phyloP scores from a whole-genome alignment of 2,329 filamentous ascomycete species.

The Diaporthe ampelina region DNA sequence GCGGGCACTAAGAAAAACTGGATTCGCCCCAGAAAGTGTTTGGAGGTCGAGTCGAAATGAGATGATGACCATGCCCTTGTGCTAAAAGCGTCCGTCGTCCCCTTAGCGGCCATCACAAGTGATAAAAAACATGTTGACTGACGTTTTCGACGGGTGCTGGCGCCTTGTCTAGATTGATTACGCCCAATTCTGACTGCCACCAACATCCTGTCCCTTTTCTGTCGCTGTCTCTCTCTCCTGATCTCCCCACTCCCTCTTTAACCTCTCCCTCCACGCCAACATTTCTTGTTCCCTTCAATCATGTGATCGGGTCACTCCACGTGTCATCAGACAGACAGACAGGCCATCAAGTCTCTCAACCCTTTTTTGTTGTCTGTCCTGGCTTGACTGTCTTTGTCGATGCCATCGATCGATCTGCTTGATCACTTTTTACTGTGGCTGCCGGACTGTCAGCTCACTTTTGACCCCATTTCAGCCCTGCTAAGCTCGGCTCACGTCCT shows the following conservation, averaged over 20 bases:
- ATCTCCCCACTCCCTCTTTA: neutral
- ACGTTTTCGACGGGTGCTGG: slow-evolving; percentile 13
- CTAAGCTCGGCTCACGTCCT: slow-evolving; percentile 15
- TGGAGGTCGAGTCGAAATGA: neutral
- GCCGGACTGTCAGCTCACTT: slow-evolving; percentile 25
- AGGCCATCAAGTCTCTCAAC: neutral
- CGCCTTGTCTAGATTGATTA: neutral
- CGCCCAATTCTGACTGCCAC: neutral
- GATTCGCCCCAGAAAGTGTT: slow-evolving; percentile 16
- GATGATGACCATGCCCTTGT: neutral
- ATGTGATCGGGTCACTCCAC: slow-evolving; percentile 29
- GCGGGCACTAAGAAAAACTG: slow-evolving; percentile 29
- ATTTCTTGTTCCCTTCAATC: slow-evolving; percentile 17
- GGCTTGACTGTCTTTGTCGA: neutral
- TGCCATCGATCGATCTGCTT: neutral
- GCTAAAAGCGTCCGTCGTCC: neutral
- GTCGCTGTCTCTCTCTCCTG: neutral
- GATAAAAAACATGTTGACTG: too few species aligned
- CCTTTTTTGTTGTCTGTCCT: neutral
- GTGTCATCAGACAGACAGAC: slow-evolving; percentile 23
- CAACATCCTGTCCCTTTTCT: neutral
- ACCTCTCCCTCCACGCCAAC: neutral
- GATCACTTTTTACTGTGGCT: neutral
- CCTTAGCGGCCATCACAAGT: slow-evolving; percentile 1
- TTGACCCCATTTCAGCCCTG: slow-evolving; percentile 12